These are phyloP conservation scores for Geotrichum aggregatum DNA, from an alignment of 1,139 yeast genomes.

Conservation along the genomic window DNA sequence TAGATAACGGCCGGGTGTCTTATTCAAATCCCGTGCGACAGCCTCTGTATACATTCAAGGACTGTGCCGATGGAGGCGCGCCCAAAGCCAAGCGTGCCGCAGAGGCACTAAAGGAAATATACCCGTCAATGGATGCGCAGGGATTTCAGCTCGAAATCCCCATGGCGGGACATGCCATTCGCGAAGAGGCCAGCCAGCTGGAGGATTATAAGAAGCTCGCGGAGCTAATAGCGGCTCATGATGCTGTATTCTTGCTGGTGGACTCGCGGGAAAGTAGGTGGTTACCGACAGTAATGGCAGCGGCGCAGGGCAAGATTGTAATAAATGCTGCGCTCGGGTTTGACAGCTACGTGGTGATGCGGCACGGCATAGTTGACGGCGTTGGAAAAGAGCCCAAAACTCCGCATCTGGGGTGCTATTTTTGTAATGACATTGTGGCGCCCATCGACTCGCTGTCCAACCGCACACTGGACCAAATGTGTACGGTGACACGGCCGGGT, in stretches of 20 bases:
- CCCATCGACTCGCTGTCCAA: conserved; percentile 83
- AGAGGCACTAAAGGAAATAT: conserved; percentile 59
- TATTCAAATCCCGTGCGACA: conserved; percentile 95
- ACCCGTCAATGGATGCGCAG: conserved; percentile 64
- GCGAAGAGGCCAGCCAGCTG: conserved; percentile 49
- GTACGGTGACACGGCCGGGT: conserved; percentile 97
- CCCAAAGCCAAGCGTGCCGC: conserved; percentile 79
- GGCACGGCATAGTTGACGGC: conserved; percentile 61
- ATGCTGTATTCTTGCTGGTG: conserved; percentile 73
- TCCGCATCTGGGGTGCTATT: conserved; percentile 78
- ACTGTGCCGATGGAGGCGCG: conserved; percentile 69
- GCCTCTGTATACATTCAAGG: conserved; percentile 72
- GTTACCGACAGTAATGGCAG: conserved; percentile 84
- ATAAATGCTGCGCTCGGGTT: conserved; percentile 93
- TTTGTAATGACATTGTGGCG: conserved; percentile 92
- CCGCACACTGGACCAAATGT: conserved; percentile 92
- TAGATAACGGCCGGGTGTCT: conserved; percentile 84
- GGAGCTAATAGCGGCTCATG: conserved; percentile 61
- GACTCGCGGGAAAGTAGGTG: conserved; percentile 95
- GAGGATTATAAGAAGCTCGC: conserved; percentile 51
- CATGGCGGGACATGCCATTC: conserved; percentile 89
- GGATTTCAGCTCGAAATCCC: conserved; percentile 76
- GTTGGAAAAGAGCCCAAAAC: conserved; percentile 25
- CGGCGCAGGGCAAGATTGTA: conserved; percentile 62
- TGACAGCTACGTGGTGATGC: conserved; percentile 86